These are phyloP conservation scores for Pseudognaphalium luteoalbum DNA, from an alignment of 129 eudicot genomes.

Conservation along the genomic window DNA sequence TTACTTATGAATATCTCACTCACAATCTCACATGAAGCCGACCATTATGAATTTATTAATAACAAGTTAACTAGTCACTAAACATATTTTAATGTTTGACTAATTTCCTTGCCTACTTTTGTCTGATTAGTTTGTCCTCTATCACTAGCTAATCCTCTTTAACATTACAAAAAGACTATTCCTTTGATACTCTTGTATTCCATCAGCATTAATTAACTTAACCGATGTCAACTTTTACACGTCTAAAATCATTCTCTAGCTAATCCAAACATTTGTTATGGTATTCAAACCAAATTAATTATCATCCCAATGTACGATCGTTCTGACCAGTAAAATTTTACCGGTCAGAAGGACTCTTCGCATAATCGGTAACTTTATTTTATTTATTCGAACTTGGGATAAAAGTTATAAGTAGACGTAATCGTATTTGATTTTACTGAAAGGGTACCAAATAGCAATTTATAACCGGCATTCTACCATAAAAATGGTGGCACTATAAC, in stretches of 20 bases:
- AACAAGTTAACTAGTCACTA: slow-evolving; percentile 16
- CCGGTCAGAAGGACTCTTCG: no score
- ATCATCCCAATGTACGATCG: background rate
- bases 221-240: slow-evolving; percentile 12
- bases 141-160: slow-evolving; percentile 12
- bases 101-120: slow-evolving; percentile 30
- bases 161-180: background rate
- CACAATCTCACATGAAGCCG: slow-evolving; percentile 16
- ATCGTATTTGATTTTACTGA: background rate
- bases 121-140: slow-evolving; percentile 39
- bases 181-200: background rate
- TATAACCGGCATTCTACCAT: background rate
- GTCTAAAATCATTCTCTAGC: background rate
- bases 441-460: background rate
- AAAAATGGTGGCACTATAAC: slow-evolving; percentile 22
- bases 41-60: slow-evolving; percentile 10
- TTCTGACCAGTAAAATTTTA: no score
- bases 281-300: background rate
- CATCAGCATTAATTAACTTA: slow-evolving; percentile 3
- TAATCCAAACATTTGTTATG: background rate
- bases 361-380: background rate
- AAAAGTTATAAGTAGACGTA: background rate
- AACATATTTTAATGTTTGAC: slow-evolving; percentile 34
- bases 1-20: slow-evolving; percentile 13
- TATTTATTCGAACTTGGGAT: no score